Conservation (phyloP, 2,329 filamentous ascomycete species). For the Phialophora chinensis region DNA sequence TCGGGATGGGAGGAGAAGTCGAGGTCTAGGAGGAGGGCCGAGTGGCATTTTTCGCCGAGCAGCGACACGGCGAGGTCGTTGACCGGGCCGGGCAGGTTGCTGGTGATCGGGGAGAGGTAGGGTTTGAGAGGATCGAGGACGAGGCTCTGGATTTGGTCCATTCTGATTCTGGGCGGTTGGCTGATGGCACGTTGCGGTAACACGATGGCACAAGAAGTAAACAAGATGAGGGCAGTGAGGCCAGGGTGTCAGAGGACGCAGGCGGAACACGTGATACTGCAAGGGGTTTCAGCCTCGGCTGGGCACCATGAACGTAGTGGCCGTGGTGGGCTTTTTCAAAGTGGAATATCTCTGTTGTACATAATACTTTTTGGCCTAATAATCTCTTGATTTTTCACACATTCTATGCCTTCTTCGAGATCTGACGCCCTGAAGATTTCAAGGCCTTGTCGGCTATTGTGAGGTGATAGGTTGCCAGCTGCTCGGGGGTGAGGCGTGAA, state of each 20-base stretch:
- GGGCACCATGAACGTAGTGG: neutral
- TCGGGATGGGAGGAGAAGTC: slow-evolving; percentile 72
- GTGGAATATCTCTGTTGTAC: slow-evolving; percentile 2
- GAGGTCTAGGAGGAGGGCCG: slow-evolving; percentile 81
- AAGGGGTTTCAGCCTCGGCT: slow-evolving; percentile 24
- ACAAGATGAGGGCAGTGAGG: slow-evolving; percentile 7
- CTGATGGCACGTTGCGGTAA: neutral
- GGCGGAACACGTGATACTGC: slow-evolving; percentile 13
- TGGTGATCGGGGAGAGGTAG: slow-evolving; percentile 69
- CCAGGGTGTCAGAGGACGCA: slow-evolving; percentile 21
- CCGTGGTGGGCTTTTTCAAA: neutral
- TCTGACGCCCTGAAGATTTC: neutral
- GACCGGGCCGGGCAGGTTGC: slow-evolving; percentile 75
- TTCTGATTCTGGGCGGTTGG: slow-evolving; percentile 43
- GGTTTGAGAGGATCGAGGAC: slow-evolving; percentile 53
- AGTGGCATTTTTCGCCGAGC: slow-evolving; percentile 84
- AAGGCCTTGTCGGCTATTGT: slow-evolving; percentile 13
- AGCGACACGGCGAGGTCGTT: slow-evolving; percentile 77
- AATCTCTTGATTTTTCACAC: neutral
- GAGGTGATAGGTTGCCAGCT: slow-evolving; percentile 66
- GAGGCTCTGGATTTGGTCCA: slow-evolving; percentile 51
- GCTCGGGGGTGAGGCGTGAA: slow-evolving; percentile 66
- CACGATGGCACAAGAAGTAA: too few species aligned
- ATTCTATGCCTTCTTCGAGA: slow-evolving; percentile 14
- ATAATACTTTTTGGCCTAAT: neutral